A percentile compares a stretch with the other conserved stretches of the same genome.
phyloP scores from a whole-genome alignment of 441 rosid species.

The Euphorbia schlechtendalii region DNA sequence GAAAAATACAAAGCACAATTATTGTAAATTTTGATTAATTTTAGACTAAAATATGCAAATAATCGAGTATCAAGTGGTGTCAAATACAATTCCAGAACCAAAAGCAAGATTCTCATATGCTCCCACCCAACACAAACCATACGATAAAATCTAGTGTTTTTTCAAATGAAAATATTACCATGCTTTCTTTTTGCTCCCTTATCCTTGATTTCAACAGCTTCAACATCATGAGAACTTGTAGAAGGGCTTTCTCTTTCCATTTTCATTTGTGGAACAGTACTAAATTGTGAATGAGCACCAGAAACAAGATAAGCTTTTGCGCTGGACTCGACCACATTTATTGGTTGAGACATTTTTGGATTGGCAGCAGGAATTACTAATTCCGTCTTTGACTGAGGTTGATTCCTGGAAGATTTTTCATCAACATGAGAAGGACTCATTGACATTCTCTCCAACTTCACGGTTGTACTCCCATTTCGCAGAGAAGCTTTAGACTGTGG shows the following conservation, averaged over 20 bases:
- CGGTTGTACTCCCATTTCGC: conserved; percentile 26
- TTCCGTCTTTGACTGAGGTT: conserved; percentile 37
- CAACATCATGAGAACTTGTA: conserved; percentile 27
- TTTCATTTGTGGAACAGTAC: neutral
- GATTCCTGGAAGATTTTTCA: conserved; percentile 27
- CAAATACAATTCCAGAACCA: conserved; percentile 12
- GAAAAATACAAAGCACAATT: conserved; percentile 21
- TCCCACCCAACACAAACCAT: conserved; percentile 3
- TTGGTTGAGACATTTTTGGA: conserved; percentile 31
- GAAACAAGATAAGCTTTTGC: conserved; percentile 24
- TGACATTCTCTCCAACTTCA: conserved; percentile 35
- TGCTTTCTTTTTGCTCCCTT: conserved; percentile 61
- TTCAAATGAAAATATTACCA: conserved; percentile 35
- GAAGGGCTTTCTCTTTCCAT: conserved; percentile 40
- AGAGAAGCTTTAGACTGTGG: conserved; percentile 22
- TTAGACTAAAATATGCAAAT: neutral
- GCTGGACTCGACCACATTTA: conserved; percentile 20
- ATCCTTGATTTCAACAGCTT: conserved; percentile 31
- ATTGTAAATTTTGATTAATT: conserved; percentile 12
- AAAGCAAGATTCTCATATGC: neutral
- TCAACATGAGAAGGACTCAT: conserved; percentile 25
- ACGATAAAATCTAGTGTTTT: neutral
- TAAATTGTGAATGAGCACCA: conserved; percentile 13
- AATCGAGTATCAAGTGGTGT: conserved; percentile 1
- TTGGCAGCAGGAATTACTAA: conserved; percentile 43